phyloP scores from a whole-genome alignment of 148 eudicot genomes.

The Vaccinium macrocarpon region DNA sequence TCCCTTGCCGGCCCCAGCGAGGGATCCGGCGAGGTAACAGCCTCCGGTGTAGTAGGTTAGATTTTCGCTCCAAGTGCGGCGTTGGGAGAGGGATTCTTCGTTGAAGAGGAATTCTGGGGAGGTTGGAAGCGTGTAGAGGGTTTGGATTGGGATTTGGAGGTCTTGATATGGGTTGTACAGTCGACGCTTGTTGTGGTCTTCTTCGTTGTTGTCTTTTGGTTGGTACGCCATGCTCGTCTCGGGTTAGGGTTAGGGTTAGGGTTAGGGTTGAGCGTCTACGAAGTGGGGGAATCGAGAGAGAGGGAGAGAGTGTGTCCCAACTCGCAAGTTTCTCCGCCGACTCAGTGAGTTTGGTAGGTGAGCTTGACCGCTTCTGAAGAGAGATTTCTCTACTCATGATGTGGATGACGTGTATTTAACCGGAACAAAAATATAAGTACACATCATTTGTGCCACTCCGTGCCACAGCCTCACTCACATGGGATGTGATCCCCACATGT shows the following conservation, averaged over 20 bases:
- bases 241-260: constrained; percentile 6
- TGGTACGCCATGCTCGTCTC: constrained; percentile 8
- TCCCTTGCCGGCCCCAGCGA: constrained; percentile 58
- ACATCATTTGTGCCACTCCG: too few species aligned
- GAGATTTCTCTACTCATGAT: too few species aligned
- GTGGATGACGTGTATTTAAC: too few species aligned
- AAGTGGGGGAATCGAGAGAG: not conserved
- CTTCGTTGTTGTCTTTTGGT: not conserved
- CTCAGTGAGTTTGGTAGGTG: not conserved
- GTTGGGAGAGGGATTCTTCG: constrained; percentile 63
- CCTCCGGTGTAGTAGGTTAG: constrained; percentile 82
- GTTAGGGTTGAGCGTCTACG: too few species aligned
- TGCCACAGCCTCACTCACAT: too few species aligned
- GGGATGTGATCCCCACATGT: too few species aligned
- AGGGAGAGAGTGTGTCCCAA: not conserved
- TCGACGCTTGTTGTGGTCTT: constrained; percentile 30
- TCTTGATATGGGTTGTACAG: constrained; percentile 78
- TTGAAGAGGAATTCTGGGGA: constrained; percentile 74
- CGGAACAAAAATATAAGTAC: too few species aligned
- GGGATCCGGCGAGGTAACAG: constrained; percentile 60
- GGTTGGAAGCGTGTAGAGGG: constrained; percentile 75
- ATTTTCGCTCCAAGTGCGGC: constrained; percentile 86
- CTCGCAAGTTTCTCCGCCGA: not conserved
- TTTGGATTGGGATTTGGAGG: constrained; percentile 50
- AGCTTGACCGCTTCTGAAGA: not conserved